A percentile compares a stretch with the other conserved stretches of the same genome.
phyloP scores from a whole-genome alignment of 2,329 filamentous ascomycete species.

The Acrocalymma vagum region DNA sequence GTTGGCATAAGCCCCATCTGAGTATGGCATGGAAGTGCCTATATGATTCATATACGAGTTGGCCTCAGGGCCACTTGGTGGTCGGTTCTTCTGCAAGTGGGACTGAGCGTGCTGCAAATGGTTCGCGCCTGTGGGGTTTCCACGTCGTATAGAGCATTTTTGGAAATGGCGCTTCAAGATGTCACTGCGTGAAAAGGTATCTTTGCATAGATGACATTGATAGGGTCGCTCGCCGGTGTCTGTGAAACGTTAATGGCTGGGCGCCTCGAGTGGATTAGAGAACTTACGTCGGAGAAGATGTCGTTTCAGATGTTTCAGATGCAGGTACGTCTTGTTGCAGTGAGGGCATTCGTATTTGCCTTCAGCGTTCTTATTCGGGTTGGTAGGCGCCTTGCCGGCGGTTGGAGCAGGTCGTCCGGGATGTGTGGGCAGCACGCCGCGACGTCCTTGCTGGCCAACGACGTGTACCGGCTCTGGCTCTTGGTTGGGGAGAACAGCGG shows the following conservation, averaged over 20 bases:
- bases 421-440: slow-evolving; percentile 90
- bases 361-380: slow-evolving; percentile 93
- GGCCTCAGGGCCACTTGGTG: slow-evolving; percentile 41
- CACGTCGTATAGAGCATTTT: slow-evolving; percentile 96
- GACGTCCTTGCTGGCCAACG: slow-evolving; percentile 90
- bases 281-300: slow-evolving; percentile 94
- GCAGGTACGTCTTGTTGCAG: slow-evolving; percentile 97
- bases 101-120: slow-evolving; percentile 93
- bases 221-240: slow-evolving; percentile 98
- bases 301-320: slow-evolving; percentile 96
- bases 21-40: slow-evolving; percentile 43
- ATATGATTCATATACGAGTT: slow-evolving; percentile 48
- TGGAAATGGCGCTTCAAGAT: slow-evolving; percentile 99
- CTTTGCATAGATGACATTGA: slow-evolving; percentile 96
- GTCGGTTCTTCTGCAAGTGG: slow-evolving; percentile 76
- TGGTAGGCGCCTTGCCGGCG: slow-evolving; percentile 81
- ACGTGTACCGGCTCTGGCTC: slow-evolving; percentile 81
- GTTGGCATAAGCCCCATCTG: slow-evolving; percentile 38
- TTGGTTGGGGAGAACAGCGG: slow-evolving; percentile 48
- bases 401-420: slow-evolving; percentile 84
- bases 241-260: slow-evolving; percentile 55
- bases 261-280: slow-evolving; percentile 4
- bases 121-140: slow-evolving; percentile 93
- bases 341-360: slow-evolving; percentile 98
- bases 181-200: slow-evolving; percentile 97